Evolutionary conservation across 371 early-diverging fungal genomes (phyloP), one percentile per base, ranked within the genome.

Genomic region (Saksenaea vasiformis): DNA sequence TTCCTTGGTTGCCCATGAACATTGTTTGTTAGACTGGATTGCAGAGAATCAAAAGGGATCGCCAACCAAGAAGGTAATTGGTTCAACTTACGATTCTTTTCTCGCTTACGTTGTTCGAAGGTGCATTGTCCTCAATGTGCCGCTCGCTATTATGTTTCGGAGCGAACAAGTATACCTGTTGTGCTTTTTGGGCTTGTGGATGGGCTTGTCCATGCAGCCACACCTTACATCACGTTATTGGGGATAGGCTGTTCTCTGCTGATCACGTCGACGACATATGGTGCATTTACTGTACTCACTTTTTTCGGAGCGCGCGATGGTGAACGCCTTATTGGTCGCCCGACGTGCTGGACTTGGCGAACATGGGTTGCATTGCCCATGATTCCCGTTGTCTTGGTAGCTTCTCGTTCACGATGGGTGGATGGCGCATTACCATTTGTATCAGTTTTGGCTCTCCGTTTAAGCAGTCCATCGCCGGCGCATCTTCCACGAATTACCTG

Each of bases 71-170:
- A 84, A 83, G 76, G 87, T 85, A 66, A 34, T 35, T 55, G 14
- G 27, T 55, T 55, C n/a, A 28, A 13, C 19, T 13, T 35, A 22
- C 9, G 7, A 15, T 36, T 19, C 37, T 59, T 11, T 43, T 39
- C 22, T 59, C n/a, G 11, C 35, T 64, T 64, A 26, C 10, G 17
- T 35, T 26, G n/a, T 54, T 3, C 51, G 26, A 77, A 89, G 87
- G 88, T 89, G 0, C 77, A 78, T 15, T 92, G 92, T 57, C 91
- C 92, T n/a, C 91, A 91, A 58, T 92, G 92, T 69, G 86, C 82
- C 38, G 72, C 86, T 11, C 73, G 84, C 4, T 92, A 92, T 68
- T 73, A 80, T 14, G 62, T 91, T 26, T 69, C 80, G n/a, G 87
- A 90, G 39, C 76, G 69, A 34, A 73, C 66, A 24, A 89, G 87